Base-by-base conservation (phyloP, 2,329 filamentous ascomycete genomes). In the Penicillium sp. region DNA sequence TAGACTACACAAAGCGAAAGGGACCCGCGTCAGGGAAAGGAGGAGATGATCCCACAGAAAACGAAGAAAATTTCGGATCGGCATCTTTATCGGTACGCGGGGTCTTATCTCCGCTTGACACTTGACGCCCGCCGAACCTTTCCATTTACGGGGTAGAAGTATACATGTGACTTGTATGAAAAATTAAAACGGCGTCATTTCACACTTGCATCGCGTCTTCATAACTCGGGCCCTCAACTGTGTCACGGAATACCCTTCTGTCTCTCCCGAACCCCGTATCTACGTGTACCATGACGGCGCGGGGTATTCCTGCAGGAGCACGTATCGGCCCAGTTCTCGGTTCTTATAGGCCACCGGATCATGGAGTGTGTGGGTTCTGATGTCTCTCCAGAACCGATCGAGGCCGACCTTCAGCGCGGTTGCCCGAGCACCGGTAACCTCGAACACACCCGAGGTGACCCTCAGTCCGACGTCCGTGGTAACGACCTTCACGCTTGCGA, bases 271-370 rank as follows among this genome's bases (percentile, higher is more conserved):
- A 5, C 25, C 25, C 25, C 25, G 18, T 44, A 54, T 50, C 55
- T 58, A 83, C 16, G 82, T 86, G 63, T 85, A 86, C 83, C 83
- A 86, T 4, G 79, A 82, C 13, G 81, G 76, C 66, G 79, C 76
- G 0, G 83, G 83, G 10, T 79, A 62, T 69, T 86, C 81, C 13
- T 74, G 76, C 44, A 86, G 60, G 48, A 87, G 61, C 35, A 79
- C 73, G 62, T 76, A 87, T 20, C 80, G 69, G 0, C 84, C 84
- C 46, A 86, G 60, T 67, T 87, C 84, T 3, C 80, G 69, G 50
- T 85, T 83, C 75, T 87, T 87, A 61, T 86, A 87, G 22, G 83
- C 81, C 25, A 87, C 83, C 0, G 84, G 84, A 65, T 87, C 85
- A 68, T 87, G 84, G 60, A 88, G 65, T 0, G 79, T 81, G 68